Evolutionary conservation across 2,329 filamentous ascomycete genomes (phyloP).

Genomic region (Xylaria sp.): DNA sequence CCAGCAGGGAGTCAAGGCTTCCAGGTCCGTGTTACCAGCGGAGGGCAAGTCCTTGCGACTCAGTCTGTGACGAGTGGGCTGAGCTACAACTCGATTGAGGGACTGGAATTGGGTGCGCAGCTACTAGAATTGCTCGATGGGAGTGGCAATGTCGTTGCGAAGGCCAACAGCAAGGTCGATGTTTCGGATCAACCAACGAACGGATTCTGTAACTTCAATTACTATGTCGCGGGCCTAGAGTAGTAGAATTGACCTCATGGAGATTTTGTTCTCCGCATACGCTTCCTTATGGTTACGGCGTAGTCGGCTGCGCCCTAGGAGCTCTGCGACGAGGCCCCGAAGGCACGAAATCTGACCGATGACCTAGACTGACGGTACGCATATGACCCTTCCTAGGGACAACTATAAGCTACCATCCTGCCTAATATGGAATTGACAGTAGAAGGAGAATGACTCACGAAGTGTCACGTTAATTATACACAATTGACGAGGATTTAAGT

Average conservation of each 20-base stretch:
- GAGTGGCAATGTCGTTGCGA: constrained; percentile 39
- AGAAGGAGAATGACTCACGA: too few species aligned
- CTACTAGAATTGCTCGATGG: constrained; percentile 45
- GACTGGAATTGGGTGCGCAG: constrained; percentile 43
- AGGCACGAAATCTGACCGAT: too few species aligned
- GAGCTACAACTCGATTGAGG: constrained; percentile 43
- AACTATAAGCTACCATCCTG: too few species aligned
- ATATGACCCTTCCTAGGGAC: too few species aligned
- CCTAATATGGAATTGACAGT: too few species aligned
- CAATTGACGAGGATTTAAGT: too few species aligned
- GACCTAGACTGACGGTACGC: too few species aligned
- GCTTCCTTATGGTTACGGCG: not conserved
- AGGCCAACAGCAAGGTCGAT: constrained; percentile 39
- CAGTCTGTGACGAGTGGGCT: constrained; percentile 38
- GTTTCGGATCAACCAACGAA: constrained; percentile 41
- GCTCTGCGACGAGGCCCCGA: too few species aligned
- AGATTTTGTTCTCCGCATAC: not conserved
- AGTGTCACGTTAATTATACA: too few species aligned
- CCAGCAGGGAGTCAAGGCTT: constrained; percentile 29
- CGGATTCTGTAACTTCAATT: constrained; percentile 49
- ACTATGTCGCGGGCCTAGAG: constrained; percentile 44
- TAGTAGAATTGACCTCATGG: constrained; percentile 29
- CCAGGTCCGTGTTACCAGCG: constrained; percentile 43
- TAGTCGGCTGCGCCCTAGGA: not conserved
- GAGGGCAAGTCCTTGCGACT: constrained; percentile 40